phyloP scores from a whole-genome alignment of 192 early-diverging fungal species.

The Fimicolochytrium jonesii region DNA sequence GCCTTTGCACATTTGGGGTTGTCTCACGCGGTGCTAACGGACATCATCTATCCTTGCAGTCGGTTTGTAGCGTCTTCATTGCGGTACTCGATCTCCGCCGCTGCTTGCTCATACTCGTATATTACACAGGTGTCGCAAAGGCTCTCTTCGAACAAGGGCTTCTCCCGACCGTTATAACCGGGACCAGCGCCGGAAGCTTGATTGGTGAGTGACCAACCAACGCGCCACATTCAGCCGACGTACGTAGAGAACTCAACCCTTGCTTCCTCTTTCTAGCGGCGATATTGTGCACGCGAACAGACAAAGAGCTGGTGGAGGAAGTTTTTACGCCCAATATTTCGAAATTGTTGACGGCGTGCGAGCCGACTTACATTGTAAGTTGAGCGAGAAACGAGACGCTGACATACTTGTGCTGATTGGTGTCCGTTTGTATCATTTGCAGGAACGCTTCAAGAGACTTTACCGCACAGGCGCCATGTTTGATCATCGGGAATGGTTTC shows the following conservation, averaged over 20 bases:
- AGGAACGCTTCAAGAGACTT: constrained; percentile 24
- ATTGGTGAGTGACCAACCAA: constrained; percentile 25
- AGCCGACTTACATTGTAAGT: constrained; percentile 23
- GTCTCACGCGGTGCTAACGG: no score
- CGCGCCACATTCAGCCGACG: no score
- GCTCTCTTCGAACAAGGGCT: constrained; percentile 64
- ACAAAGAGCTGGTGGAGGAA: constrained; percentile 47
- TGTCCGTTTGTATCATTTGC: background rate
- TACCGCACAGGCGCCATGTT: constrained; percentile 36
- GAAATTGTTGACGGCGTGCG: constrained; percentile 50
- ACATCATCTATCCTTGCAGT: background rate
- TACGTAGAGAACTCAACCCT: no score
- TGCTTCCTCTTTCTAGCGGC: no score
- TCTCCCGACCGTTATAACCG: constrained; percentile 73
- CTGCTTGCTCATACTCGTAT: no score
- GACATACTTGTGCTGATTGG: no score
- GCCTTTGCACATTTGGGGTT: no score
- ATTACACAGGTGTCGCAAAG: constrained; percentile 62
- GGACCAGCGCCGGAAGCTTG: constrained; percentile 61
- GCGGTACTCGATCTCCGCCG: no score
- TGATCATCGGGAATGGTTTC: constrained; percentile 26
- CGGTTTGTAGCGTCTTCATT: background rate
- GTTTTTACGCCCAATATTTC: constrained; percentile 53
- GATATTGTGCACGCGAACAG: constrained; percentile 63
- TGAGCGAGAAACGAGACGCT: no score